These are phyloP conservation scores for Globisporangium camurandrum DNA, from an alignment of 352 stramenopile genomes.

Conservation along the genomic window DNA sequence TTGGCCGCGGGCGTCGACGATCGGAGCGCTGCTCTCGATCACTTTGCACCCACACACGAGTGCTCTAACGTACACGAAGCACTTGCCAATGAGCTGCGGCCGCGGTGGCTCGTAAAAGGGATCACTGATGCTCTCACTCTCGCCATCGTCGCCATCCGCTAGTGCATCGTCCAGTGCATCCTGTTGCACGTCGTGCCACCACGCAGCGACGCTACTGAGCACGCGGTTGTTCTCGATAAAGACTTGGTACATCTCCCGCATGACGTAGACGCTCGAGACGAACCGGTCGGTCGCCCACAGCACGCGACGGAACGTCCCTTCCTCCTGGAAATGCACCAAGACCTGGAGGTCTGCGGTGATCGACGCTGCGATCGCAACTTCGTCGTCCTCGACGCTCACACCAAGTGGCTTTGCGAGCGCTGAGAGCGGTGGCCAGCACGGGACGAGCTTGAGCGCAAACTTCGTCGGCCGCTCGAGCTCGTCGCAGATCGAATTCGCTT, in stretches of 20 bases:
- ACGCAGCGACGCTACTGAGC: constrained; percentile 20
- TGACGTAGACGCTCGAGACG: constrained; percentile 65
- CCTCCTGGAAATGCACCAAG: constrained; percentile 70
- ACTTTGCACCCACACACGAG: constrained; percentile 61
- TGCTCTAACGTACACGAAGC: constrained; percentile 58
- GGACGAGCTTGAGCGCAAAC: constrained; percentile 67
- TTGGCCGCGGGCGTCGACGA: constrained; percentile 42
- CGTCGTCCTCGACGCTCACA: constrained; percentile 46
- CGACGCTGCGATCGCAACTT: constrained; percentile 31
- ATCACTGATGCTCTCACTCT: too few species aligned
- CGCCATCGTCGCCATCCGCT: background rate
- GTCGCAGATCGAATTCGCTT: constrained; percentile 82
- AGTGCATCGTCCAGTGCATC: too few species aligned
- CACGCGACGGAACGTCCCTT: constrained; percentile 60
- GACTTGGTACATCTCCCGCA: constrained; percentile 86
- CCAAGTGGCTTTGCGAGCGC: constrained; percentile 19
- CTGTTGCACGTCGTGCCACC: constrained; percentile 24
- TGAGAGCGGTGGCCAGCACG: constrained; percentile 21
- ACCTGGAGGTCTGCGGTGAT: constrained; percentile 72
- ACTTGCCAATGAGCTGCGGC: constrained; percentile 65
- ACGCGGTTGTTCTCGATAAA: constrained; percentile 72
- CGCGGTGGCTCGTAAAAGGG: constrained; percentile 73
- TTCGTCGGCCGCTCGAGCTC: constrained; percentile 59
- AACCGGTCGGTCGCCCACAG: constrained; percentile 82
- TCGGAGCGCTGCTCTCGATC: constrained; percentile 37